Conservation (phyloP, 345 rosid genomes). For the Carallia pectinifolia region DNA sequence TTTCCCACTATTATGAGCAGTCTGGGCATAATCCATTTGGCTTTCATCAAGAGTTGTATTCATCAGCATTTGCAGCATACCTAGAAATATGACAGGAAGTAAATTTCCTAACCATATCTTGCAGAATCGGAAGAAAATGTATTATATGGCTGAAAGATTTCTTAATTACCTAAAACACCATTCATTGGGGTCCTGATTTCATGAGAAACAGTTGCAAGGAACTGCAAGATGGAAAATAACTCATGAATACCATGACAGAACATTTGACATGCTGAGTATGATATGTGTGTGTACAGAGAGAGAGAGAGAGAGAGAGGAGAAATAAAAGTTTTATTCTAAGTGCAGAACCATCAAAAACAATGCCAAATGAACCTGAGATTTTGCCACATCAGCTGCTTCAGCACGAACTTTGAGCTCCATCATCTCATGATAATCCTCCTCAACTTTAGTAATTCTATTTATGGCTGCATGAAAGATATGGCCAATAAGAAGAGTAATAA, state of each 20-base stretch:
- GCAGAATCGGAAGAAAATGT: conserved; percentile 5
- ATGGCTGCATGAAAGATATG: conserved; percentile 77
- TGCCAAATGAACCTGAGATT: conserved; percentile 68
- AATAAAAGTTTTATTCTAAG: not conserved
- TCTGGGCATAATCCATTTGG: conserved; percentile 80
- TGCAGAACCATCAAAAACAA: conserved; percentile 5
- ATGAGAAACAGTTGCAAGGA: conserved; percentile 95
- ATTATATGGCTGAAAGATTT: too few relatives aligned
- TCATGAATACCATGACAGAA: conserved; percentile 15
- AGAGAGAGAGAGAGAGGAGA: not conserved
- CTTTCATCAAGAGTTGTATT: conserved; percentile 73
- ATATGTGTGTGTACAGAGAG: not conserved
- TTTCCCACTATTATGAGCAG: conserved; percentile 85
- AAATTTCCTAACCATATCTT: conserved; percentile 1
- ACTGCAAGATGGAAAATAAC: conserved; percentile 46
- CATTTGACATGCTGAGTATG: not conserved
- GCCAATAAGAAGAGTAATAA: conserved; percentile 70
- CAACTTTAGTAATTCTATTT: conserved; percentile 68
- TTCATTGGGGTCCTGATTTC: conserved; percentile 98
- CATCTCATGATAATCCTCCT: conserved; percentile 71
- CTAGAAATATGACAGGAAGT: conserved; percentile 37
- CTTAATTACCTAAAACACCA: conserved; percentile 68
- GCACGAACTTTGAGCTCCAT: conserved; percentile 84
- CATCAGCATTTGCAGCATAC: conserved; percentile 95
- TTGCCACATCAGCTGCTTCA: conserved; percentile 98